Evolutionary conservation across 2,329 filamentous ascomycete genomes (phyloP).

Genomic region (Diaporthe capsici): DNA sequence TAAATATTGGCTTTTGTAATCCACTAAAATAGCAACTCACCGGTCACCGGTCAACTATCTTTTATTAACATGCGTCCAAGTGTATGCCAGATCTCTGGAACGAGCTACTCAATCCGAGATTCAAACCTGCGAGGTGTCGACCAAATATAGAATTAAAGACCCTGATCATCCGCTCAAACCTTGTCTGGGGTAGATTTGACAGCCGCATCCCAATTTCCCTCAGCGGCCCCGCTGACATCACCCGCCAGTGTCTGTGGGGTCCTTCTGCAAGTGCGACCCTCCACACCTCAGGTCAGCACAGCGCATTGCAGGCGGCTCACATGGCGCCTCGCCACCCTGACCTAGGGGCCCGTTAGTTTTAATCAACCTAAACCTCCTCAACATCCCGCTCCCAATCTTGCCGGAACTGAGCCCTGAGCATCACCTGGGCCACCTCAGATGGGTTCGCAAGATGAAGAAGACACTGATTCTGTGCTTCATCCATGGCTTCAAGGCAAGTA

Average conservation of each 20-base stretch:
- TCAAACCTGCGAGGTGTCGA: neutral
- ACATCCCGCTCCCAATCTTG: neutral
- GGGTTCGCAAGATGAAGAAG: conserved; percentile 74
- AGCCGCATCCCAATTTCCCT: conserved; percentile 24
- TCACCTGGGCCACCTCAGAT: conserved; percentile 43
- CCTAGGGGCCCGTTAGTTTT: neutral
- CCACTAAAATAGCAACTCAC: neutral
- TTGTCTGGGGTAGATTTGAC: conserved; percentile 33
- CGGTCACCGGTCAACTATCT: neutral
- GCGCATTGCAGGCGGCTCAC: neutral
- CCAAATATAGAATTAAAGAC: conserved; percentile 18
- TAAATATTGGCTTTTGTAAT: conserved; percentile 2
- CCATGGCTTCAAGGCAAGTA: conserved; percentile 84
- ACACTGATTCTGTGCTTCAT: conserved; percentile 87
- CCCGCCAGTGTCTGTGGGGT: conserved; percentile 20
- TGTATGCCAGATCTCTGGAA: neutral
- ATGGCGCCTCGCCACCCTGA: conserved; percentile 2
- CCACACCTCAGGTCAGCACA: conserved; percentile 21
- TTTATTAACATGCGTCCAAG: neutral
- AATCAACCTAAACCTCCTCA: conserved; percentile 3
- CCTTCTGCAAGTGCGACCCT: conserved; percentile 18
- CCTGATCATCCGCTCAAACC: conserved; percentile 30
- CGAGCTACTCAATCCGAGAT: neutral
- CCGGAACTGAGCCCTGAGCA: conserved; percentile 9
- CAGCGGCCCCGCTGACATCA: conserved; percentile 36